Evolutionary conservation across 2,329 filamentous ascomycete genomes (phyloP).

Genomic region (Aspergillus jensenii): DNA sequence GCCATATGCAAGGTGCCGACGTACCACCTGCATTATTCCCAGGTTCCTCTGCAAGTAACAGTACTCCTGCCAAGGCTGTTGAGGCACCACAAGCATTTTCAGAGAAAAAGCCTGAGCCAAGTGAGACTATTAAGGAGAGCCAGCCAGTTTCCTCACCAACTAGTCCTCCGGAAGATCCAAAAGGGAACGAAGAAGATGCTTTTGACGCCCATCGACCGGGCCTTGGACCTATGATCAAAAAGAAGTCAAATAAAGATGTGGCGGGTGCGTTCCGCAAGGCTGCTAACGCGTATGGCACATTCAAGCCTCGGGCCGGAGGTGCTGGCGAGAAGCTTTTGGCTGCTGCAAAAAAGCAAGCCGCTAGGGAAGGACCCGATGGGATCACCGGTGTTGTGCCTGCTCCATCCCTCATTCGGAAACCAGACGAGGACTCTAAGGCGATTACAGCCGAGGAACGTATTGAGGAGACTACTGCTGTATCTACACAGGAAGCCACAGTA

Average conservation of each 20-base stretch:
- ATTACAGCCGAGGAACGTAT: constrained; percentile 30
- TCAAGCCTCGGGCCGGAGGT: constrained; percentile 85
- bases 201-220: constrained; percentile 67
- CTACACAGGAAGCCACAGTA: constrained; percentile 17
- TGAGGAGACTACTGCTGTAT: constrained; percentile 25
- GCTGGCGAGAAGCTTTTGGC: constrained; percentile 76
- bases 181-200: constrained; percentile 41
- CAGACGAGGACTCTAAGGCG: constrained; percentile 38
- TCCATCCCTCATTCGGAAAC: constrained; percentile 54
- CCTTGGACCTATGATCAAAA: constrained; percentile 86
- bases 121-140: constrained; percentile 10
- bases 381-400: constrained; percentile 87
- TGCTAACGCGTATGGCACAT: constrained; percentile 67
- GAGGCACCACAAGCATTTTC: constrained; percentile 9
- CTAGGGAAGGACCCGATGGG: constrained; percentile 74
- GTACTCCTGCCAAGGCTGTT: constrained; percentile 9
- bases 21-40: constrained; percentile 24
- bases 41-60: constrained; percentile 16
- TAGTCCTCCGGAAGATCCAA: constrained; percentile 15
- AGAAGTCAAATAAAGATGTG: constrained; percentile 70
- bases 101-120: constrained; percentile 8
- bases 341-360: constrained; percentile 53
- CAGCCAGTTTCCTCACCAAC: constrained; percentile 12
- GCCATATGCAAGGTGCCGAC: constrained; percentile 17
- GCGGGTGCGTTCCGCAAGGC: constrained; percentile 78